Percentiles rank a stretch among this genome's conserved stretches.
Conservation (phyloP, 495 filamentous ascomycete species). For the Hypoxylon rickii region DNA sequence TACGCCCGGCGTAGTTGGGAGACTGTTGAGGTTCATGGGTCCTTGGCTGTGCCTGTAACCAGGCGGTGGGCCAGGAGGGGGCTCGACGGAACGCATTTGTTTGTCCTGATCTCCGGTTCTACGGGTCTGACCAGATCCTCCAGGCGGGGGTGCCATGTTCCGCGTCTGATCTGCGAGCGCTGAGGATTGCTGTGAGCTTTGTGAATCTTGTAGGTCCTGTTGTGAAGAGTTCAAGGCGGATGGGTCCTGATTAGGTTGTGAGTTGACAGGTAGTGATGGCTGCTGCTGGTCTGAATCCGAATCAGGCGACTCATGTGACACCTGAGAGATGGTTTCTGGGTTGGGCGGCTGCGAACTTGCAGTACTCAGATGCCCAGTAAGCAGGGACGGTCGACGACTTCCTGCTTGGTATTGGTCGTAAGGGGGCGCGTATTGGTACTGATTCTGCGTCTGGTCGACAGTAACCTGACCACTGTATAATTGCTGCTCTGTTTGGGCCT, state of each 20-base stretch:
- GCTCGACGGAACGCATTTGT: constrained; percentile 46
- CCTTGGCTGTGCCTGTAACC: constrained; percentile 55
- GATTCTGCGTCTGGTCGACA: constrained; percentile 39
- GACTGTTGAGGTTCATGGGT: constrained; percentile 45
- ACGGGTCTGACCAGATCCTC: constrained; percentile 49
- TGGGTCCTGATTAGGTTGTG: constrained; percentile 47
- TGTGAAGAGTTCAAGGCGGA: constrained; percentile 42
- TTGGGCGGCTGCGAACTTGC: constrained; percentile 50
- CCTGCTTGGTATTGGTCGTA: constrained; percentile 46
- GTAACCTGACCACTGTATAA: constrained; percentile 40
- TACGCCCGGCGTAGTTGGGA: constrained; percentile 45
- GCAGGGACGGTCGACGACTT: constrained; percentile 32
- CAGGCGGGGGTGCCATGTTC: constrained; percentile 56
- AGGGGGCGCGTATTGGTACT: constrained; percentile 41
- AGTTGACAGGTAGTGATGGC: constrained; percentile 37
- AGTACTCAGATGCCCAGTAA: constrained; percentile 45
- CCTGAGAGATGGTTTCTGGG: constrained; percentile 59
- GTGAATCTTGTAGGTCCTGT: constrained; percentile 45
- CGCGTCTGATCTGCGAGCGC: constrained; percentile 35
- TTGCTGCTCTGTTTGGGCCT: constrained; percentile 38
- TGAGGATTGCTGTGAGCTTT: constrained; percentile 37
- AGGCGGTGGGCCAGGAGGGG: constrained; percentile 52
- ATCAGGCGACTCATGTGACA: constrained; percentile 64
- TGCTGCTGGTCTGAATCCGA: constrained; percentile 48
- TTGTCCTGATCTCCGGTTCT: constrained; percentile 52